phyloP scores from a whole-genome alignment of 2,329 filamentous ascomycete genomes.

The Akanthomyces muscarius region DNA sequence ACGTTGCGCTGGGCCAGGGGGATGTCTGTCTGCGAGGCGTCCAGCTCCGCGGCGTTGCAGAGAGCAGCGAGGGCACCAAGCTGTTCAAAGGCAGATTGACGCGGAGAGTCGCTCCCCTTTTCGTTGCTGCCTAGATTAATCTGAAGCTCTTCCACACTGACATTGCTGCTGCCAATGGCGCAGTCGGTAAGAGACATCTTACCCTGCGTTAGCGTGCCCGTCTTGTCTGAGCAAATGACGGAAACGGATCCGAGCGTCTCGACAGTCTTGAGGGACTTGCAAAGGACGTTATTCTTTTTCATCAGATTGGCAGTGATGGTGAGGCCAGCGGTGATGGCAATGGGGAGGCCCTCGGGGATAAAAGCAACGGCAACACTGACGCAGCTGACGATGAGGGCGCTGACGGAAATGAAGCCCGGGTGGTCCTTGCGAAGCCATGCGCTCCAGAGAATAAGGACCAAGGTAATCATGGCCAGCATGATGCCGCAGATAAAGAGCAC shows the following conservation, averaged over 20 bases:
- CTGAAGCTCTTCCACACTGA: constrained; percentile 49
- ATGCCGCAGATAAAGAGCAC: constrained; percentile 65
- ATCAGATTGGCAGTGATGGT: constrained; percentile 75
- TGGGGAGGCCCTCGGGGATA: constrained; percentile 69
- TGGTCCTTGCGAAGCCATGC: constrained; percentile 64
- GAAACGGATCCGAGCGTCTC: constrained; percentile 71
- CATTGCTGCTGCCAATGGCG: constrained; percentile 49
- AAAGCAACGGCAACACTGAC: constrained; percentile 71
- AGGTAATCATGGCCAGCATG: constrained; percentile 60
- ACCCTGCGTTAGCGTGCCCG: constrained; percentile 66
- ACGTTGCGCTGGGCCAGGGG: constrained; percentile 60
- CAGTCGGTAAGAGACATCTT: constrained; percentile 71
- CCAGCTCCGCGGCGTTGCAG: constrained; percentile 74
- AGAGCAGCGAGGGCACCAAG: constrained; percentile 60
- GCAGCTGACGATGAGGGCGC: constrained; percentile 67
- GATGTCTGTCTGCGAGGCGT: constrained; percentile 56
- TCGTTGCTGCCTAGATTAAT: constrained; percentile 28
- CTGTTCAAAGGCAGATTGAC: constrained; percentile 44
- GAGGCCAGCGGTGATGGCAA: constrained; percentile 65
- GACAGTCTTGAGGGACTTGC: constrained; percentile 75
- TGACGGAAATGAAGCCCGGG: constrained; percentile 68
- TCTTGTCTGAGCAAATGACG: constrained; percentile 74
- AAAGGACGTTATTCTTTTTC: constrained; percentile 71
- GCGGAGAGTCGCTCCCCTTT: background rate
- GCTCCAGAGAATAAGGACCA: constrained; percentile 65